phyloP scores from a whole-genome alignment of 306 rosid species.

The Carpinus fangiana region DNA sequence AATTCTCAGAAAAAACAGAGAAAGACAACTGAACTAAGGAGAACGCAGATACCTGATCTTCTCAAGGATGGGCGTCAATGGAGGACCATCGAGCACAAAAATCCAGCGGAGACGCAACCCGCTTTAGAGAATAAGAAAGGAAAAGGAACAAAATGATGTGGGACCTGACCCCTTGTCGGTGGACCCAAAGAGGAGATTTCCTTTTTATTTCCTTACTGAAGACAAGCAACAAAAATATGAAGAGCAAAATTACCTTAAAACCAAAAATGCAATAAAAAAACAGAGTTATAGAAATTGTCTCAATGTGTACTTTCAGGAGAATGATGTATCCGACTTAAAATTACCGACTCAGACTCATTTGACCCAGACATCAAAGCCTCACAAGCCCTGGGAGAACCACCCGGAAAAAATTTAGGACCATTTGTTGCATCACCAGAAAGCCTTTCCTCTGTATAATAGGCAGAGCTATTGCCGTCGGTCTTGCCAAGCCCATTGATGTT shows the following conservation, averaged over 20 bases:
- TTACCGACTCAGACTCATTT: slow-evolving; percentile 97
- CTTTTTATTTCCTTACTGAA: slow-evolving; percentile 44
- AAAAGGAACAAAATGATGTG: neutral
- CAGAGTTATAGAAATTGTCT: slow-evolving; percentile 84
- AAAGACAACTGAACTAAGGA: neutral
- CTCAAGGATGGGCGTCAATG: neutral
- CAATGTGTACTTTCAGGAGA: slow-evolving; percentile 99
- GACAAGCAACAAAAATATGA: slow-evolving; percentile 30
- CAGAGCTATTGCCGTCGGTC: slow-evolving; percentile 29
- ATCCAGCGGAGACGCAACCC: neutral
- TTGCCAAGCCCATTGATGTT: slow-evolving; percentile 27
- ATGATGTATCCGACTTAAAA: slow-evolving; percentile 99
- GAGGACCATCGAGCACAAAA: neutral
- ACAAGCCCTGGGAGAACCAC: slow-evolving; percentile 78
- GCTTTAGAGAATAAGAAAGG: neutral
- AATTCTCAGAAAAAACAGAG: neutral
- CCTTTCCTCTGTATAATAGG: slow-evolving; percentile 40
- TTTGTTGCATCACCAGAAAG: slow-evolving; percentile 50
- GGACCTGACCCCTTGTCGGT: neutral
- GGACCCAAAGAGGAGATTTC: slow-evolving; percentile 21
- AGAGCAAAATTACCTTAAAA: slow-evolving; percentile 26
- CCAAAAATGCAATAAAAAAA: slow-evolving; percentile 44
- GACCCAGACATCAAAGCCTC: slow-evolving; percentile 88
- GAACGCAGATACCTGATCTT: neutral
- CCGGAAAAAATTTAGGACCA: slow-evolving; percentile 60